Conservation (phyloP, 1,139 yeast genomes). For the Blastobotrys capitulatus region DNA sequence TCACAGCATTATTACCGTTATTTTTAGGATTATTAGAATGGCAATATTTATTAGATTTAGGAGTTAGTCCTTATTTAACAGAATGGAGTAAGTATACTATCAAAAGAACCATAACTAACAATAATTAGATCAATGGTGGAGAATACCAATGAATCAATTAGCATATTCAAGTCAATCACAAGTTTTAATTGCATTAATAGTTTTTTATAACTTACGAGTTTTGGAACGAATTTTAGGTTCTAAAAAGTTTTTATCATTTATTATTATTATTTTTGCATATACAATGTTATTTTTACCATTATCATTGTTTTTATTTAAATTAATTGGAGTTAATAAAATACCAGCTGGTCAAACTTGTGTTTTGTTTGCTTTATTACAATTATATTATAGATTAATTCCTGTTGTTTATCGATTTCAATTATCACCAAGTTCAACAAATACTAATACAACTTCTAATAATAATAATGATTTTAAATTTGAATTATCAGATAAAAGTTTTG, state of each 20-base stretch:
- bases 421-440: constrained; percentile 24
- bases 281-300: constrained; percentile 29
- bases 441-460: constrained; percentile 9
- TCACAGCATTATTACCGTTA: constrained; percentile 45
- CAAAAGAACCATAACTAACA: too few species aligned
- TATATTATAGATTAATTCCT: constrained; percentile 56
- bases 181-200: constrained; percentile 45
- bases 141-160: constrained; percentile 51
- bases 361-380: constrained; percentile 52
- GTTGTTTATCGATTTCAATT: constrained; percentile 54
- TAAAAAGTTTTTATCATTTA: constrained; percentile 43
- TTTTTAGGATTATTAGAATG: constrained; percentile 49
- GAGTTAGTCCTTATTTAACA: constrained; percentile 54
- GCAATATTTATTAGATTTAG: constrained; percentile 49
- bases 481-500: constrained; percentile 50
- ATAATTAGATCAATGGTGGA: constrained; percentile 43
- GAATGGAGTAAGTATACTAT: constrained; percentile 36
- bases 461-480: constrained; percentile 22
- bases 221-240: constrained; percentile 65
- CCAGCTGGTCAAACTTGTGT: constrained; percentile 63
- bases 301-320: constrained; percentile 31
- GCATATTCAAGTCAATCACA: constrained; percentile 64
- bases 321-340: constrained; percentile 24
- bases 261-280: constrained; percentile 32
- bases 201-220: constrained; percentile 55